Base-by-base conservation (phyloP, 106 monocot species). In the Dioscorea zingiberensis region DNA sequence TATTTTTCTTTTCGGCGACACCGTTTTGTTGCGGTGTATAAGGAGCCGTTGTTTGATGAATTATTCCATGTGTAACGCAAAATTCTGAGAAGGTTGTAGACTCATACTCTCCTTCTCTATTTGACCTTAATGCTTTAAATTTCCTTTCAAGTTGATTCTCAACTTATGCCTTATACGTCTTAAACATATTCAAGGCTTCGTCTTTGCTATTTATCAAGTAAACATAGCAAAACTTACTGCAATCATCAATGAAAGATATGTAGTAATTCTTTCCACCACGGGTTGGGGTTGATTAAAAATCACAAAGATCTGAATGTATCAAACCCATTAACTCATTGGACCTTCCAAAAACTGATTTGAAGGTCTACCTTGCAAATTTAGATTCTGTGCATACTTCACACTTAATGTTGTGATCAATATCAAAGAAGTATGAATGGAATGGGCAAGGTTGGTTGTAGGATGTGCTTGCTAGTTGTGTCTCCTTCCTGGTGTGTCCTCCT, bases 101-200 rank as follows among this genome's bases (percentile, higher is more conserved):
- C 23, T 21, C 19, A 48, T 65, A 47, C 23, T 65, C 65, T 23
- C 65, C 65, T 22, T 46, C 65, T 65, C 23, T 65, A 23, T 65
- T 21, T 48, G 65, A 47, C 23, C 21, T 47, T 10, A 65, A 4
- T 15, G 9, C 25, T 24, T 46, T 65, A 13, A 48, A 47, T 24
- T 48, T 47, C 16, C 44, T 65, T 17, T 47, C 25, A 13, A 47
- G 13, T 47, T 65, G 22, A 65, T 65, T 65, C 1, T 49, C 48
- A 18, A 46, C 25, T 48, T 49, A 22, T 0, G 13, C 22, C 13
- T 1, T 48, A 65, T 47, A 65, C 47, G 3, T 18, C 18, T 49
- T 49, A 14, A 49, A 49, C 49, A 49, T 49, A 18, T 18, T 4
- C 2, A 16, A 49, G 2, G 18, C 49, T 9, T 49, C 49, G 10